Evolutionary conservation across 2,329 filamentous ascomycete species (phyloP).

Genomic region (Neonectria hederae): DNA sequence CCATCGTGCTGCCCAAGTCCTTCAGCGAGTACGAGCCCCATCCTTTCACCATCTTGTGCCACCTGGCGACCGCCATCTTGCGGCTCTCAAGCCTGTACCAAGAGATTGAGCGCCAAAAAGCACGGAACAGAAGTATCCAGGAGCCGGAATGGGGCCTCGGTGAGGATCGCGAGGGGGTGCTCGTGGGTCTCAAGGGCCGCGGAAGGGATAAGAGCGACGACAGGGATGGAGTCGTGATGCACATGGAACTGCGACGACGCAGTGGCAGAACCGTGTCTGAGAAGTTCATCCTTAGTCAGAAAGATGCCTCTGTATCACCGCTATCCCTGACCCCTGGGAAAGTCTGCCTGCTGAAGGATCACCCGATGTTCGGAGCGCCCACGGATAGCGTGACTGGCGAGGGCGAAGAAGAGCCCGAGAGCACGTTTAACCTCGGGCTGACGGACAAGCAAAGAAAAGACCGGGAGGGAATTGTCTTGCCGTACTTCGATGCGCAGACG

Average conservation of each 20-base stretch:
- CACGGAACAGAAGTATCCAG: constrained; percentile 76
- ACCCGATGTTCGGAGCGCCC: constrained; percentile 71
- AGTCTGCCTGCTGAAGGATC: constrained; percentile 76
- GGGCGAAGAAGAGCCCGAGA: constrained; percentile 67
- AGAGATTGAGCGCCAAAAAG: constrained; percentile 77
- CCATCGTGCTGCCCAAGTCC: constrained; percentile 58
- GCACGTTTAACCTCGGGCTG: constrained; percentile 86
- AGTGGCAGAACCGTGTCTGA: constrained; percentile 83
- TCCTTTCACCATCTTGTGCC: constrained; percentile 77
- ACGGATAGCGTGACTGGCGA: constrained; percentile 47
- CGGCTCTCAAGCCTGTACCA: constrained; percentile 78
- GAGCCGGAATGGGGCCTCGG: constrained; percentile 82
- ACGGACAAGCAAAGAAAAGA: constrained; percentile 92
- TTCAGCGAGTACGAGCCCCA: constrained; percentile 70
- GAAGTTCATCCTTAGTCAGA: constrained; percentile 62
- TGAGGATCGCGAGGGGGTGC: constrained; percentile 80
- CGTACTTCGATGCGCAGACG: constrained; percentile 96
- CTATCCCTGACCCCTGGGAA: constrained; percentile 42
- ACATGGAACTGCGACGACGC: constrained; percentile 86
- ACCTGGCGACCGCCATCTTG: constrained; percentile 89
- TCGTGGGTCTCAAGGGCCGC: constrained; percentile 70
- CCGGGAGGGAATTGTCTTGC: constrained; percentile 87
- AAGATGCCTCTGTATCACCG: constrained; percentile 19
- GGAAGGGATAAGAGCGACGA: constrained; percentile 54
- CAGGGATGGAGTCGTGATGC: constrained; percentile 70